Evolutionary conservation across 2,329 filamentous ascomycete species (phyloP), one percentile per base, ranked within the genome.

Genomic region (Hymenoscyphus scutula): DNA sequence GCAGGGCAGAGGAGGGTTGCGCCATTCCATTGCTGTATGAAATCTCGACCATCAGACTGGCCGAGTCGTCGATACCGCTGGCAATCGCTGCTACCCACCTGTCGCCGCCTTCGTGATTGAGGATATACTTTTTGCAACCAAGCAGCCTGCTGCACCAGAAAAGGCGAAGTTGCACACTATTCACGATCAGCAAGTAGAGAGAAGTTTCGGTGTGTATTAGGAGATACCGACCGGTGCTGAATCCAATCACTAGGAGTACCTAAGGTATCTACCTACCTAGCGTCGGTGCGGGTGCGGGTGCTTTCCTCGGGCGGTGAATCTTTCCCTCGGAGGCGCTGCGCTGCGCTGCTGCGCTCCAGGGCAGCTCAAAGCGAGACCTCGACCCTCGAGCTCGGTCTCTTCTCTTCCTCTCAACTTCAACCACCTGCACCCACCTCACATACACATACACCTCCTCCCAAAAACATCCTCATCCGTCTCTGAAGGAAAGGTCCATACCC

Each of bases 1-100:
- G 59, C 38, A n/a, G n/a, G n/a, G n/a, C n/a, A n/a, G n/a, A n/a
- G n/a, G n/a, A 59, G 45, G 45, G 57, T 53, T 37, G 57, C 57
- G 38, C 57, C 38, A 34, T 59, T 45, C n/a, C n/a, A n/a, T n/a
- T n/a, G n/a, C 25, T 53, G 57, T 53, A 34, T 30, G 57, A 41
- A 27, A 38, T 19, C 56, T 58, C n/a, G 56, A 10, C 56, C 29
- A 38, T 41, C 19, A 58, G 38, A 41, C 37, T 38, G 19, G 29
- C 19, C 6, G 7, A 34, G 15, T 34, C 7, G 38, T 45, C 38
- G 38, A 48, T 19, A 48, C 41, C 19, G 41, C 41, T 48, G 10
- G 41, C n/a, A 11, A 23, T 48, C 11, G n/a, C 32, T 34, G 41
- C 8, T 23, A 25, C 19, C 41, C 6, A 8, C 32, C 32, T 34